These are phyloP conservation scores for Pseudohalonectria lignicola DNA, from an alignment of 2,329 filamentous ascomycete genomes.

Conservation along the genomic window DNA sequence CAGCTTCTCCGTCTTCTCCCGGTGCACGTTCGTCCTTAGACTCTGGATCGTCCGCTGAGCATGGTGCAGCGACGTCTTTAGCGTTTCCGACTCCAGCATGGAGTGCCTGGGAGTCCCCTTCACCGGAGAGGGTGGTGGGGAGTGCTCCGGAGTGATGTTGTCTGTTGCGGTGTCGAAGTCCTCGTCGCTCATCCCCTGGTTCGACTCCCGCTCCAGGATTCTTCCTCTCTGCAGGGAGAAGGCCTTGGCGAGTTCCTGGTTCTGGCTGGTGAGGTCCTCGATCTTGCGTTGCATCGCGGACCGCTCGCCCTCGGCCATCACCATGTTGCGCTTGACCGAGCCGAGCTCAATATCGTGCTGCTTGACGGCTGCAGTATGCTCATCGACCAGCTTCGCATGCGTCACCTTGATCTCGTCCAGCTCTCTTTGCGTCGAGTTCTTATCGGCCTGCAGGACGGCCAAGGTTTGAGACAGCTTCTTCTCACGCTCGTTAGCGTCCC, in stretches of 20 bases:
- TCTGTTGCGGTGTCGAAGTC: conserved; percentile 55
- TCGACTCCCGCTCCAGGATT: conserved; percentile 51
- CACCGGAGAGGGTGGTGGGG: conserved; percentile 78
- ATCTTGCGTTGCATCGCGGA: conserved; percentile 71
- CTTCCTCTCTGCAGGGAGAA: conserved; percentile 64
- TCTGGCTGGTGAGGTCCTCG: conserved; percentile 79
- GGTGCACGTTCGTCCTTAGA: conserved; percentile 86
- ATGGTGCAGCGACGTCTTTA: conserved; percentile 88
- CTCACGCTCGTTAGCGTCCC: conserved; percentile 71
- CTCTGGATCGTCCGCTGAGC: conserved; percentile 96
- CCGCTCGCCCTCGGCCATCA: conserved; percentile 68
- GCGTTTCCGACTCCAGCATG: conserved; percentile 86
- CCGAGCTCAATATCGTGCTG: conserved; percentile 84
- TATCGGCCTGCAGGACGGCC: conserved; percentile 60
- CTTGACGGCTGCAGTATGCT: conserved; percentile 66
- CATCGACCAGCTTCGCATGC: conserved; percentile 70
- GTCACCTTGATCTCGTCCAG: conserved; percentile 79
- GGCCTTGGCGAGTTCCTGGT: conserved; percentile 79
- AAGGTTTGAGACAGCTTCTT: conserved; percentile 68
- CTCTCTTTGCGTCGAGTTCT: conserved; percentile 69
- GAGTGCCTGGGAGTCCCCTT: conserved; percentile 88
- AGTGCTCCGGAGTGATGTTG: conserved; percentile 73
- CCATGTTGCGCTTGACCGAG: conserved; percentile 68
- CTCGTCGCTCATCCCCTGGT: conserved; percentile 48
- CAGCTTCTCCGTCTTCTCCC: conserved; percentile 97